Base-by-base conservation (phyloP, 176 grass and related monocot genomes). In the Melocanna baccifera region DNA sequence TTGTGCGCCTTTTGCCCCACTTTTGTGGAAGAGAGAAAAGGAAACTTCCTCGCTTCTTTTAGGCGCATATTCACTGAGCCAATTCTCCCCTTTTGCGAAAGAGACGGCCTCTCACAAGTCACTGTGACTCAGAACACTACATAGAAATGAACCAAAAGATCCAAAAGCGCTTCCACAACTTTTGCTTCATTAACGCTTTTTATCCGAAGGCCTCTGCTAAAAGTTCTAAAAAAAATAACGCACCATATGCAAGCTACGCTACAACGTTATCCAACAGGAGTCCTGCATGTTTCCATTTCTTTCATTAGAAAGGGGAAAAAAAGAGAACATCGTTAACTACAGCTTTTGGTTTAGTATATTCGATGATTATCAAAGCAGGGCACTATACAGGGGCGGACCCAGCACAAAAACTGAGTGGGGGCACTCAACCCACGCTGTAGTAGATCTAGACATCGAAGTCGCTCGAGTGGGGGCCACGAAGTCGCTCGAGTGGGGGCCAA, bases 61-160 rank as follows among this genome's bases (percentile, higher is more conserved):
- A 3, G 13, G 83, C n/a, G 19, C 83, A 29, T 12, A 56, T 78
- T 75, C 47, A 77, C 63, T 6, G 1, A 18, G 9, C 7, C 10
- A 52, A 57, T 62, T 41, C 1, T 2, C 5, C 62, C 39, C 20
- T 69, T 51, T 5, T 2, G 10, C 2, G 41, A 74, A 52, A 78
- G 57, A 75, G 16, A 41, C 19, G 3, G 6, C 32, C 22, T 41
- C 45, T 46, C 36, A 6, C 61, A 3, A 23, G 37, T 55, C 71
- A n/a, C 13, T 6, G 14, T 85, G 69, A 74, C 56, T 72, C 77
- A 18, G 37, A 56, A 65, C 58, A 29, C 47, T 13, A 23, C 12
- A 6, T 46, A 26, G 58, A 69, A 65, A 40, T 78, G 71, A 22
- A 76, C 28, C 71, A 29, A 30, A 74, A 16, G 77, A 86, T 53